Evolutionary conservation across 2,329 filamentous ascomycete genomes (phyloP), one percentile per base, ranked within the genome.

Genomic region (Torrubiella hemipterigena): DNA sequence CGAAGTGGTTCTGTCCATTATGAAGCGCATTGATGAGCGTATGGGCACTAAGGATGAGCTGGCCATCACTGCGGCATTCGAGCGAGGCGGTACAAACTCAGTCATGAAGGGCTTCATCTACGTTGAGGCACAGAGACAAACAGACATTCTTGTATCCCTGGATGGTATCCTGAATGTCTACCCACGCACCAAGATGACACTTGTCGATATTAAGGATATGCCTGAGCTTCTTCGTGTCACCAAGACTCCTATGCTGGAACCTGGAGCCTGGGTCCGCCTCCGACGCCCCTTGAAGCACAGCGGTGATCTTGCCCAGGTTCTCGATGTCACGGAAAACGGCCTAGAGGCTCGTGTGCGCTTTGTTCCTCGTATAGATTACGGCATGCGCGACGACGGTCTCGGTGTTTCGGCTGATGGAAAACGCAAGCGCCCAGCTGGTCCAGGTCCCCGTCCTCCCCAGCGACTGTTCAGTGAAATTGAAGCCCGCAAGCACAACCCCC

Each of bases 131-230:
- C 75, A 81, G 43, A 75, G 83, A 39, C 81, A 91, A 51, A 82
- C 82, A 27, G 86, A 95, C 55, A 84, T 96, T 42, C 64, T 87
- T 47, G 68, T 77, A 31, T 83, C 85, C 7, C 65, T 94, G 25
- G 83, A 94, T 38, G 82, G 79, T 25, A 73, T 98, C 48, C 73
- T 84, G 38, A 86, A 94, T 49, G 81, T 93, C 22, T 98, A 95
- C 52, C 83, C 89, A 32, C 77, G 85, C 34, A 81, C 75, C 17
- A 91, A 86, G 56, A 79, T 91, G 60, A 73, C 87, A 27, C 65
- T 96, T 31, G 85, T 98, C 25, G 84, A 91, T 29, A 86, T 96
- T 47, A 93, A 93, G 54, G 91, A 98, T 56, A 94, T 95, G 78
- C 89, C 91, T 2, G 91, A 96, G 56, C 70, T 98, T n/a, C 67